Base-by-base conservation (phyloP, 1,139 yeast genomes). In the Saccharomycopsis phalli region DNA sequence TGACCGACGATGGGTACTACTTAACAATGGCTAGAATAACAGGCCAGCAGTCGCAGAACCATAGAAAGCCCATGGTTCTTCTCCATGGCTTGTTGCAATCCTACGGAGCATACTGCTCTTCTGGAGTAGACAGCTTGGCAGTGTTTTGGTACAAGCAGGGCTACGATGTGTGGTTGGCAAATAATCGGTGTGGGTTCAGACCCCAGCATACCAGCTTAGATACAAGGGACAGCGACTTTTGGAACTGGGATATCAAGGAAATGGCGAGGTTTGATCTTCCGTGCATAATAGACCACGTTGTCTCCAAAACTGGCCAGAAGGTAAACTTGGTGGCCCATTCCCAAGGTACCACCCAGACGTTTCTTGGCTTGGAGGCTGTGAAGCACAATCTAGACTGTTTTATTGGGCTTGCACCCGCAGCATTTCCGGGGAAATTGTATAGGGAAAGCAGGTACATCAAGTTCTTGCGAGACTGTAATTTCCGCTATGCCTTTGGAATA, bases 161-260 rank as follows among this genome's bases (percentile, higher is more conserved):
- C 0, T 86, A 69, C 55, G 97, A 91, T 51, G 91, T 91, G 1
- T 91, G 97, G 96, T 59, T 91, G 41, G 97, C 96, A 1, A 87
- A 88, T 55, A 88, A 88, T 56, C 63, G 98, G 45, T 77, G 94
- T 47, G 93, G 95, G 26, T 84, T 87, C 56, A 65, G 69, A 31
- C 84, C 94, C 0, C 63, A 68, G 41, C 93, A 83, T 57, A 53
- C 60, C 1, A 52, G 48, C 45, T 64, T 59, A 61, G 66, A 48
- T 45, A 63, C 61, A 46, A 63, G 53, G 50, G 74, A 75, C 61
- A 73, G 66, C 45, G 61, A 62, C 60, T 74, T 61, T 62, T 81
- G 93, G 94, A 75, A 82, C 50, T 91, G 98, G 98, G 88, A 84
- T 52, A 71, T 88, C 38, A 61, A 69, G 18, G 91, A 82, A 41